Evolutionary conservation across 2,329 filamentous ascomycete species (phyloP).

Genomic region (Zymoseptoria tritici): DNA sequence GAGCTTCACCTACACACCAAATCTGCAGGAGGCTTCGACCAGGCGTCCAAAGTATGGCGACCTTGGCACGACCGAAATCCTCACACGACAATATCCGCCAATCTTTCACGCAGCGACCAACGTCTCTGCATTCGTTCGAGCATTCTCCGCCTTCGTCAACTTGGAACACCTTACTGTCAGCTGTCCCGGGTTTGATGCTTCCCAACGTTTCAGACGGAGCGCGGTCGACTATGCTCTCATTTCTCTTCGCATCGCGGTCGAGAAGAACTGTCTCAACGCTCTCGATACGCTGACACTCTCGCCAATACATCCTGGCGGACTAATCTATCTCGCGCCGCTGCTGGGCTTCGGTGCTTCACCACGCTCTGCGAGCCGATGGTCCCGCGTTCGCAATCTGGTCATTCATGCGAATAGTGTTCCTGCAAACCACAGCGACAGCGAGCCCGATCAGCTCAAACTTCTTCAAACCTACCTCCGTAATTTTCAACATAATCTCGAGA

Average conservation of each 20-base stretch:
- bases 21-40: slow-evolving; percentile 49
- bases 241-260: slow-evolving; percentile 74
- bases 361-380: slow-evolving; percentile 64
- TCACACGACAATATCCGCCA: slow-evolving; percentile 80
- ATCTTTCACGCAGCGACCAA: slow-evolving; percentile 87
- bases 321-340: slow-evolving; percentile 69
- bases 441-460: slow-evolving; percentile 57
- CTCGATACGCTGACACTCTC: slow-evolving; percentile 65
- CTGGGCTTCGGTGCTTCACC: slow-evolving; percentile 69
- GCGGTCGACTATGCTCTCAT: slow-evolving; percentile 85
- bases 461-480: slow-evolving; percentile 71
- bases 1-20: slow-evolving; percentile 73
- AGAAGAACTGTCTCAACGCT: slow-evolving; percentile 59
- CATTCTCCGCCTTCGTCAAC: slow-evolving; percentile 60
- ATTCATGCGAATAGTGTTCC: slow-evolving; percentile 52
- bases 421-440: slow-evolving; percentile 38
- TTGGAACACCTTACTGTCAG: slow-evolving; percentile 68
- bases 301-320: slow-evolving; percentile 65
- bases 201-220: slow-evolving; percentile 64
- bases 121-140: slow-evolving; percentile 72
- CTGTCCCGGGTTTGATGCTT: slow-evolving; percentile 62
- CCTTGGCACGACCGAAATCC: slow-evolving; percentile 67
- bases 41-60: slow-evolving; percentile 69
- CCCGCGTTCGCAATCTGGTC: slow-evolving; percentile 65
- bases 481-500: slow-evolving; percentile 43